Evolutionary conservation across 2,329 filamentous ascomycete species (phyloP), one percentile per base, ranked within the genome.

Genomic region (Claviceps monticola): DNA sequence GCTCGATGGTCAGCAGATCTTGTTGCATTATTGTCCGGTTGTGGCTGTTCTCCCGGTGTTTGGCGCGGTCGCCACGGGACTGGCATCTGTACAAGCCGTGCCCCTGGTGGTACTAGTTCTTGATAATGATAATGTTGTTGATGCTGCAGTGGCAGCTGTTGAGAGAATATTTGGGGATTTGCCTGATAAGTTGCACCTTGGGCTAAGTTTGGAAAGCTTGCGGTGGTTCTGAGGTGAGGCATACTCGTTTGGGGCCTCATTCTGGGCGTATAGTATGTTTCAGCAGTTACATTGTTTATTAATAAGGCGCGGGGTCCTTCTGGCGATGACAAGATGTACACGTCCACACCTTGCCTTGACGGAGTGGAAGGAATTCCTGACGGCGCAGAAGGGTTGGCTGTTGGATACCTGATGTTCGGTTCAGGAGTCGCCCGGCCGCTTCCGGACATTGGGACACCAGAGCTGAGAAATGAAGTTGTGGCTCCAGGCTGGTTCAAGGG

Each of bases 261-360:
- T 38, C 68, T 68, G 29, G 74, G 73, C 1, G 72, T 79, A 54
- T 71, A 76, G 53, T 76, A 82, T 11, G 72, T 67, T 26, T 78
- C 76, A 1, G 68, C 61, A 13, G 64, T 64, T 44, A 70, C 65
- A 54, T 72, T 71, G 57, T 76, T 79, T 42, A 83, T 65, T 6
- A 84, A 62, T 1, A 84, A 63, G 5, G 73, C 80, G 19, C 74
- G 73, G 1, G 80, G 80, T 0, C 80, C 80, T 43, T 71, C 70
- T 0, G 80, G 79, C 0, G 80, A 83, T 16, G 73, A 77, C 6
- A 84, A 61, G 23, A 84, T 74, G 56, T 82, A 83, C 2, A 82
- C 76, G 53, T 79, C 74, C 0, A 73, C 68, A 2, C 61, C 63
- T 23, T 66, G 66, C 36, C 61, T 61, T 17, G 62, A 47, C 55